Evolutionary conservation across 1,284 basidiomycete genomes (phyloP).

Genomic region (Cutaneotrichosporon mucoides): DNA sequence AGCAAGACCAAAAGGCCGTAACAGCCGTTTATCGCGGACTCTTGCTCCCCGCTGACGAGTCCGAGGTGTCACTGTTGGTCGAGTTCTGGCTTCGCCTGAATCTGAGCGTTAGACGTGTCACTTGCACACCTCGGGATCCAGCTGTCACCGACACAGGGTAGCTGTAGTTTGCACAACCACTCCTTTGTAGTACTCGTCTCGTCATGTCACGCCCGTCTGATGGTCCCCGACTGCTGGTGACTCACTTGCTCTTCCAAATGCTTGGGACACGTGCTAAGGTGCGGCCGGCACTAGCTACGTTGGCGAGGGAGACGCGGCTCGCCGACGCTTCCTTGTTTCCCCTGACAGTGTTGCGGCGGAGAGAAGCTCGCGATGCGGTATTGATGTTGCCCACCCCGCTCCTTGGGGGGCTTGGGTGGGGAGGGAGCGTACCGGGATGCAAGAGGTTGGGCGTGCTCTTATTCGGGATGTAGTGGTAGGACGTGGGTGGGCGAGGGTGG

Average conservation of each 20-base stretch:
- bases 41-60: constrained; percentile 13
- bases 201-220: too few species aligned
- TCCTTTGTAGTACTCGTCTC: too few species aligned
- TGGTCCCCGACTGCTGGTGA: too few species aligned
- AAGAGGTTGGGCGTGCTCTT: not conserved
- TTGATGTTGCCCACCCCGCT: too few species aligned
- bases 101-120: too few species aligned
- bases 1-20: too few species aligned
- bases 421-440: not conserved
- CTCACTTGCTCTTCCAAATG: not conserved
- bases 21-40: too few species aligned
- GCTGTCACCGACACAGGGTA: too few species aligned
- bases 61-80: not conserved
- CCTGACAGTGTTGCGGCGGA: not conserved
- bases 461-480: not conserved
- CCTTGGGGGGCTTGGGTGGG: not conserved
- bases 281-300: not conserved
- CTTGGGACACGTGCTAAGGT: not conserved
- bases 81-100: not conserved
- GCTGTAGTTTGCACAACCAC: too few species aligned
- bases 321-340: not conserved
- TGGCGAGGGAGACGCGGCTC: not conserved
- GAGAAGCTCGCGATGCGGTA: too few species aligned
- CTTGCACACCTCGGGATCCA: too few species aligned
- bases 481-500: not conserved